These are phyloP conservation scores for Aspergillus sclerotialis DNA, from an alignment of 2,329 filamentous ascomycete species.

Conservation along the genomic window DNA sequence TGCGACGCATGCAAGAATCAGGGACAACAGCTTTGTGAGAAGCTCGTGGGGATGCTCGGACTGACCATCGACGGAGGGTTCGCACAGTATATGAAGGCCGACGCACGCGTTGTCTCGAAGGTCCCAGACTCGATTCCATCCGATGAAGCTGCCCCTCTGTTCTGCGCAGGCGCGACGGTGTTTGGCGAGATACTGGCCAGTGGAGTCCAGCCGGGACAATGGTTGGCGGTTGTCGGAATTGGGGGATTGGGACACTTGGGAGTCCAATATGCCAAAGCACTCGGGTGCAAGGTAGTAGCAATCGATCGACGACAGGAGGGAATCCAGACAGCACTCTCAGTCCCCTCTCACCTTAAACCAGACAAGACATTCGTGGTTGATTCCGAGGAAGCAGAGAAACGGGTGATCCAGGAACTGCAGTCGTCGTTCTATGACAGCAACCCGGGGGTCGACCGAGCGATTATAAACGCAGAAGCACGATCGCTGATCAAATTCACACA, in stretches of 20 bases:
- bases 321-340: slow-evolving; percentile 2
- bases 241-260: slow-evolving; percentile 25
- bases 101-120: slow-evolving; percentile 17
- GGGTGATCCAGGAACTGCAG: slow-evolving; percentile 5
- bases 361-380: slow-evolving; percentile 5
- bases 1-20: slow-evolving; percentile 6
- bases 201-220: slow-evolving; percentile 18
- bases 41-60: slow-evolving; percentile 20
- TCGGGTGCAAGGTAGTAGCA: slow-evolving; percentile 12
- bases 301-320: slow-evolving; percentile 8
- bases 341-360: slow-evolving; percentile 4
- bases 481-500: slow-evolving; percentile 4
- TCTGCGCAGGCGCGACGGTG: slow-evolving; percentile 26
- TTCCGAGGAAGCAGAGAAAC: slow-evolving; percentile 8
- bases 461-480: slow-evolving; percentile 8
- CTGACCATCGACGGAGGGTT: slow-evolving; percentile 11
- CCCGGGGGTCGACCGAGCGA: slow-evolving; percentile 5
- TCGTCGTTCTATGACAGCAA: slow-evolving; percentile 8
- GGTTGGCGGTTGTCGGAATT: slow-evolving; percentile 20
- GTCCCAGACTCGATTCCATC: slow-evolving; percentile 19
- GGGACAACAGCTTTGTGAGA: slow-evolving; percentile 20
- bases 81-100: slow-evolving; percentile 25
- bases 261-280: slow-evolving; percentile 26
- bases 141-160: slow-evolving; percentile 25
- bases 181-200: slow-evolving; percentile 7